Evolutionary conservation across 1,284 basidiomycete species (phyloP).

Genomic region (Ganoderma sp.): DNA sequence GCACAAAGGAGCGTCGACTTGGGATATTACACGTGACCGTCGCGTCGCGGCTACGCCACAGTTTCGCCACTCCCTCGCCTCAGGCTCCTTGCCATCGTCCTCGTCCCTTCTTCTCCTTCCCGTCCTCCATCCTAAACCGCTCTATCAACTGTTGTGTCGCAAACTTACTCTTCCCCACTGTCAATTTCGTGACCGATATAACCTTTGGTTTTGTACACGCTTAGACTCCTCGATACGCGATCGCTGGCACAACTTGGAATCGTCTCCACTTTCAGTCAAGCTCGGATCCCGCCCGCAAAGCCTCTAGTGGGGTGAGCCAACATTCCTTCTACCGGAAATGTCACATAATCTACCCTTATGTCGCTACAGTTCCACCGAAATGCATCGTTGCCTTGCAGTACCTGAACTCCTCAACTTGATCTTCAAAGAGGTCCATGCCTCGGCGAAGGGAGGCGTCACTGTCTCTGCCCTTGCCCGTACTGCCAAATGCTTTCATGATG

Average conservation of each 20-base stretch:
- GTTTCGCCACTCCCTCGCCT: too few species aligned
- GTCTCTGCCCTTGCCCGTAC: conserved; percentile 27
- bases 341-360: not conserved
- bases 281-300: too few species aligned
- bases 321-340: not conserved
- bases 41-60: not conserved
- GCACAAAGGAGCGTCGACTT: too few species aligned
- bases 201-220: not conserved
- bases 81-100: not conserved
- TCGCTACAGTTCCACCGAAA: not conserved
- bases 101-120: not conserved
- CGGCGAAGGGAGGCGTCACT: conserved; percentile 6
- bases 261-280: not conserved
- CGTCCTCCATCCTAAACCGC: not conserved
- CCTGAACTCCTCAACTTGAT: conserved; percentile 28
- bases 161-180: not conserved
- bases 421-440: conserved; percentile 15
- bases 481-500: conserved; percentile 24
- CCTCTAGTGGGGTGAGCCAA: not conserved
- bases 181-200: too few species aligned
- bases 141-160: not conserved
- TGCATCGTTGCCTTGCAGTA: conserved; percentile 23
- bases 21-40: not conserved
- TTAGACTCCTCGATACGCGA: not conserved
- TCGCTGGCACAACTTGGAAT: not conserved